phyloP scores from a whole-genome alignment of 129 eudicot genomes.

The Saussurea involucrata region DNA sequence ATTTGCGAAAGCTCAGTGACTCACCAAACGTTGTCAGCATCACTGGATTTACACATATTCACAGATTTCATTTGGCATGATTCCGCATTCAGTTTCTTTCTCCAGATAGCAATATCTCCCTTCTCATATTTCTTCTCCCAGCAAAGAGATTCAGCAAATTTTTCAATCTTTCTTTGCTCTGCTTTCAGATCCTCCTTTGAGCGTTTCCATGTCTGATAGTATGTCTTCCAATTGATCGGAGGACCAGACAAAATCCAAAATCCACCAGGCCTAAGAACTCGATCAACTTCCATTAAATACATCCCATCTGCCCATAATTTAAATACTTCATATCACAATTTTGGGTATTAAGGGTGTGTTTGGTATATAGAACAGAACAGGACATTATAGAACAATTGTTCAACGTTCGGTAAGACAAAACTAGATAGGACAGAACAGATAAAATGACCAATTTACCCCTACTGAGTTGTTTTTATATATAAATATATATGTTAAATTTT shows the following conservation, averaged over 20 bases:
- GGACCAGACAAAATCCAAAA: slow-evolving; percentile 98
- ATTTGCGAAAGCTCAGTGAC: slow-evolving; percentile 12
- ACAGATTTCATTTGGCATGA: slow-evolving; percentile 62
- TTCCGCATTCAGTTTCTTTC: slow-evolving; percentile 54
- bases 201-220: slow-evolving; percentile 75
- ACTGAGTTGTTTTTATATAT: too few species aligned
- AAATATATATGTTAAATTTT: too few species aligned
- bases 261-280: slow-evolving; percentile 98
- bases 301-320: slow-evolving; percentile 56
- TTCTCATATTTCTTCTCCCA: slow-evolving; percentile 98
- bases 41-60: slow-evolving; percentile 48
- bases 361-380: too few species aligned
- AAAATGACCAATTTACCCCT: too few species aligned
- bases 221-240: slow-evolving; percentile 94
- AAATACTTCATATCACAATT: not conserved
- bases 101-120: slow-evolving; percentile 88
- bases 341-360: not conserved
- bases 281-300: slow-evolving; percentile 92
- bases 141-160: slow-evolving; percentile 81
- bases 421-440: too few species aligned
- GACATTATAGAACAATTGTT: too few species aligned
- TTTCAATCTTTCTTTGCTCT: slow-evolving; percentile 81
- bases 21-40: slow-evolving; percentile 86
- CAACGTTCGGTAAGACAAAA: not conserved
- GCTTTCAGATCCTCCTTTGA: slow-evolving; percentile 76